Evolutionary conservation across 1,139 yeast species (phyloP), one percentile per base, ranked within the genome.

Genomic region (Scheffersomyces insectosa): DNA sequence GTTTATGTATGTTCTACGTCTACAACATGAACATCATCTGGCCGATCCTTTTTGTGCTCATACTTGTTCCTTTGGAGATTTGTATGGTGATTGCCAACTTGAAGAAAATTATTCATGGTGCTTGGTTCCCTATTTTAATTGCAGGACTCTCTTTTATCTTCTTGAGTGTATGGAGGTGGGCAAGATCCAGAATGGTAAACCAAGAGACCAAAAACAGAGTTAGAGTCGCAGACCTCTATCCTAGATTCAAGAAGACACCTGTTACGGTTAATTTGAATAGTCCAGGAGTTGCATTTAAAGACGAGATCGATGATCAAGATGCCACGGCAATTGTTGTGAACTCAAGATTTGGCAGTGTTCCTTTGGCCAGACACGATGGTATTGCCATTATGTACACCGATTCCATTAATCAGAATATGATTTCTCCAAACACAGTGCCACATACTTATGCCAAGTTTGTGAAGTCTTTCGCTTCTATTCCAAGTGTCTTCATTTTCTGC

Each of bases 61-160:
- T 68, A 1, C 78, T 79, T 51, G 68, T 75, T 7, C 70, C 81
- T 0, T 62, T 80, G 43, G 85, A 80, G 50, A 53, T 64, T 36
- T 59, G 70, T 36, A 59, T 78, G 55, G 68, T 79, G 16, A 60
- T 72, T 37, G 71, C 83, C 10, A 79, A 77, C 44, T 47, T 77
- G 52, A 71, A 67, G 52, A 80, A 80, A 57, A 70, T 80, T 2
- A 72, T 74, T 0, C 77, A 75, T 50, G 85, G 84, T 37, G 85
- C 83, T 3, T 80, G 84, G 85, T 77, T 79, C 52, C 80, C 84
- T 3, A 56, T 79, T 13, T 48, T 66, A 59, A 67, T 75, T 65
- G 63, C 79, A 29, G 61, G 68, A 1, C 35, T 68, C n/a, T 51
- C 57, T 39, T 48, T 60, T 33, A 29, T 43, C 2, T 68, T 75